These are phyloP conservation scores for Cladorrhinum sp. DNA, from an alignment of 2,329 filamentous ascomycete species.

Conservation along the genomic window DNA sequence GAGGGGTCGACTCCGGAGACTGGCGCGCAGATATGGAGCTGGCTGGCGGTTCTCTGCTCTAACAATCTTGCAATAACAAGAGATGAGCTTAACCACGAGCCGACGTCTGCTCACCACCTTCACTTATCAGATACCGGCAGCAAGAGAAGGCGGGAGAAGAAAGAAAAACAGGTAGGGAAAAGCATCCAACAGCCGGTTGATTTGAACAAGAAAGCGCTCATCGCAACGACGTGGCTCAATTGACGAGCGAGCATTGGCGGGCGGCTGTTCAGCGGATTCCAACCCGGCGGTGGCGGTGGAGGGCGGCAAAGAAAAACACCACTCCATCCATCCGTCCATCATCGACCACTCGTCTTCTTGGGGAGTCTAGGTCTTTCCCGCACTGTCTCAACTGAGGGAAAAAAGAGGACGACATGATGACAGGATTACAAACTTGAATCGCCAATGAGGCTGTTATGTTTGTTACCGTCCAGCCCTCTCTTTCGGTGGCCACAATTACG, in stretches of 20 bases:
- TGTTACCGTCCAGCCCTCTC: not conserved
- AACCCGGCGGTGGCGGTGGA: not conserved
- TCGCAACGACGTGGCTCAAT: not conserved
- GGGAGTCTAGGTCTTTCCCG: conserved; percentile 7
- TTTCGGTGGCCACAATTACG: not conserved
- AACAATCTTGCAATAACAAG: not conserved
- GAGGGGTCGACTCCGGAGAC: not conserved
- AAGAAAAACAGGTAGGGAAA: not conserved
- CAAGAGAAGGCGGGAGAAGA: not conserved
- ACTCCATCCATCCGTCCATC: not conserved
- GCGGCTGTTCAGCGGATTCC: conserved; percentile 4
- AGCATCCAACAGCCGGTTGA: conserved; percentile 2
- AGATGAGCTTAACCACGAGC: not conserved
- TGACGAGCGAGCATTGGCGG: conserved; percentile 6
- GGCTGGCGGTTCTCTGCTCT: not conserved
- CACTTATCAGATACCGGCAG: not conserved
- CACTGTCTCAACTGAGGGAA: not conserved
- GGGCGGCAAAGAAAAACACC: conserved; percentile 7
- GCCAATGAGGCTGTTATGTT: conserved; percentile 3
- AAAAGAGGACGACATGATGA: not conserved
- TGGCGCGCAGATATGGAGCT: not conserved
- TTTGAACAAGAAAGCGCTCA: conserved; percentile 15
- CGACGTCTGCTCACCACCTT: not conserved
- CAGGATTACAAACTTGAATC: not conserved
- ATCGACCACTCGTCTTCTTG: not conserved